Base-by-base conservation (phyloP, 2,329 filamentous ascomycete species). In the Amauroascus niger region DNA sequence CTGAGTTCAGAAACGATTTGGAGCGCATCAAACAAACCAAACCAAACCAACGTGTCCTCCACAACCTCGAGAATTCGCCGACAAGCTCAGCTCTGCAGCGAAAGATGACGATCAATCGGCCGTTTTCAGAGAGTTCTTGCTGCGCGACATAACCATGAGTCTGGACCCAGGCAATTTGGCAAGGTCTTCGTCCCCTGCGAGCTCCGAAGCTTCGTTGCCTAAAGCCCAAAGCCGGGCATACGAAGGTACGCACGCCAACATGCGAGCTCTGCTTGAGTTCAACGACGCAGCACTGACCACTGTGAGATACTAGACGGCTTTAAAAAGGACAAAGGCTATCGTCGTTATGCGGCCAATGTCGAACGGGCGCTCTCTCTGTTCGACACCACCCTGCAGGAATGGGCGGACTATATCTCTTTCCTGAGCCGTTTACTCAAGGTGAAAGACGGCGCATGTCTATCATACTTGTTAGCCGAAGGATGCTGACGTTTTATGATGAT, bases 391-490 rank as follows among this genome's bases (percentile, higher is more conserved):
- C 77, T 96, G 61, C 89, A 97, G 71, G 93, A 98, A 81, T 98
- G 93, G 93, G 93, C 94, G 47, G 93, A 98, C 73, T 98, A 98
- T 67, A 98, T 98, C 64, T 95, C 91, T 16, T 98, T 97, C 68
- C 74, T 98, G 53, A 94, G 87, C 66, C 83, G 88, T 58, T 77
- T 98, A 47, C 76, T 95, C 58, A 97, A 96, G 81, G 88, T 90
- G 68, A 62, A 4, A 26, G 32, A n/a, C n/a, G n/a, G n/a, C n/a
- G 16, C 41, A 44, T 37, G 65, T 9, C 14, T n/a, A 9, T n/a
- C n/a, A 28, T 35, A 7, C 13, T 6, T 40, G 6, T 28, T 33
- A 33, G 16, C 24, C 16, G 33, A 8, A 16, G 9, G 32, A 52
- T 41, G 8, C 49, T 58, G 16, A 58, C 20, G 16, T 28, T 30